These are phyloP conservation scores for Exophiala spinifera DNA, from an alignment of 2,329 filamentous ascomycete species.

Conservation along the genomic window DNA sequence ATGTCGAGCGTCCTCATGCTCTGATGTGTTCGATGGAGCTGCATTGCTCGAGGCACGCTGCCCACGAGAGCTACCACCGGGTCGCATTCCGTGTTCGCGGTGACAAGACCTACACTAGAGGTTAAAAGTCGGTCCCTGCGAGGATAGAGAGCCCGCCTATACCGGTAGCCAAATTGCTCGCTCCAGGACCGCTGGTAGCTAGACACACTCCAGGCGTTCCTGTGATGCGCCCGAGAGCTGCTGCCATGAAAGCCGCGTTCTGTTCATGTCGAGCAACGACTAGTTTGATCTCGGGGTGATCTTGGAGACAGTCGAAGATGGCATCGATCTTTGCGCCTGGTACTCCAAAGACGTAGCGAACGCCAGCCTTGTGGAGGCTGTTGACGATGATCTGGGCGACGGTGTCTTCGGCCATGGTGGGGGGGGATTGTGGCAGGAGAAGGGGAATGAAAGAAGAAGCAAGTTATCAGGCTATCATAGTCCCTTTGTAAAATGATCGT, in stretches of 20 bases:
- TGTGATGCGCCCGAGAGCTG: conserved; percentile 46
- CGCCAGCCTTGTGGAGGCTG: conserved; percentile 41
- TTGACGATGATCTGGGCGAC: conserved; percentile 29
- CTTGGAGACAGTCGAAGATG: conserved; percentile 46
- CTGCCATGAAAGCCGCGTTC: conserved; percentile 52
- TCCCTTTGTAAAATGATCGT: too few species aligned
- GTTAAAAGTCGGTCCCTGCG: background rate
- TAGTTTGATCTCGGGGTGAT: conserved; percentile 48
- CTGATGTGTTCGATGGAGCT: conserved; percentile 48
- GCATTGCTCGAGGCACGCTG: conserved; percentile 44
- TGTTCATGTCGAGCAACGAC: conserved; percentile 51
- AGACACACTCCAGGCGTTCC: conserved; percentile 48
- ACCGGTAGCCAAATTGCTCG: conserved; percentile 45
- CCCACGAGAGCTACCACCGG: conserved; percentile 51
- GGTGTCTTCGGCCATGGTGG: conserved; percentile 22
- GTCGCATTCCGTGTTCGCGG: conserved; percentile 48
- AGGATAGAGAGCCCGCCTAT: background rate
- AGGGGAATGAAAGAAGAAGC: background rate
- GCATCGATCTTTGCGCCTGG: conserved; percentile 50
- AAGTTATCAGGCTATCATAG: background rate
- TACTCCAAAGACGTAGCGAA: conserved; percentile 48
- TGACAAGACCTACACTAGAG: conserved; percentile 37
- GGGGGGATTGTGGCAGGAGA: background rate
- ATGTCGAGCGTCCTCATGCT: conserved; percentile 46
- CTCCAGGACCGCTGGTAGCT: conserved; percentile 49